These are phyloP conservation scores for Coprinellus micaceus DNA, from an alignment of 768 basidiomycete species.

Conservation along the genomic window DNA sequence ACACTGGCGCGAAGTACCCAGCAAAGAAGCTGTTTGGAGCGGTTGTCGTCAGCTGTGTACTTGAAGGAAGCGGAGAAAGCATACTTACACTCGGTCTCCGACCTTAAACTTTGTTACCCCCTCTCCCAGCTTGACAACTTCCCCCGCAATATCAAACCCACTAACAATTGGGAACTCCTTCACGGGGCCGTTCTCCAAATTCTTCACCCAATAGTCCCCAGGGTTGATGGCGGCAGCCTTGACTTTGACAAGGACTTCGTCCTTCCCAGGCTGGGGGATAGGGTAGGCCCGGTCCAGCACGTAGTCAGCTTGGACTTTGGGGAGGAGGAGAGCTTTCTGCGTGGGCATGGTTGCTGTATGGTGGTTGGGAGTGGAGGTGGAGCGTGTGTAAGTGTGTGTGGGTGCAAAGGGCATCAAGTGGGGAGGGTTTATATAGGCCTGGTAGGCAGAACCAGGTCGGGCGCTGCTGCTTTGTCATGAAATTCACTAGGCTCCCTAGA, in stretches of 20 bases:
- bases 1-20: conserved; percentile 29
- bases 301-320: conserved; percentile 24
- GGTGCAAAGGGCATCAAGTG: no score
- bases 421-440: no score
- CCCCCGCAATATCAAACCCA: conserved; percentile 49
- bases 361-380: no score
- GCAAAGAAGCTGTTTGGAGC: conserved; percentile 35
- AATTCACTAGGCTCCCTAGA: no score
- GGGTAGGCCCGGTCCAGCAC: conserved; percentile 31
- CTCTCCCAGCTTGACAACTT: conserved; percentile 46
- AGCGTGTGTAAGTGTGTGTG: no score
- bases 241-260: conserved; percentile 36
- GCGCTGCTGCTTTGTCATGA: no score
- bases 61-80: background rate
- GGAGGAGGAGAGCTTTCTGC: conserved; percentile 30
- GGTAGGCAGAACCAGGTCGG: no score
- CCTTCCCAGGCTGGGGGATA: conserved; percentile 10
- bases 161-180: conserved; percentile 44
- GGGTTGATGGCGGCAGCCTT: conserved; percentile 43
- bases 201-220: conserved; percentile 49
- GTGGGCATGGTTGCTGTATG: background rate
- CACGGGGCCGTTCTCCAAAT: conserved; percentile 29
- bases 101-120: conserved; percentile 44
- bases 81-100: conserved; percentile 50
- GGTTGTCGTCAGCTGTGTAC: background rate